phyloP scores from a whole-genome alignment of 768 basidiomycete species.

The Suillus sp. region DNA sequence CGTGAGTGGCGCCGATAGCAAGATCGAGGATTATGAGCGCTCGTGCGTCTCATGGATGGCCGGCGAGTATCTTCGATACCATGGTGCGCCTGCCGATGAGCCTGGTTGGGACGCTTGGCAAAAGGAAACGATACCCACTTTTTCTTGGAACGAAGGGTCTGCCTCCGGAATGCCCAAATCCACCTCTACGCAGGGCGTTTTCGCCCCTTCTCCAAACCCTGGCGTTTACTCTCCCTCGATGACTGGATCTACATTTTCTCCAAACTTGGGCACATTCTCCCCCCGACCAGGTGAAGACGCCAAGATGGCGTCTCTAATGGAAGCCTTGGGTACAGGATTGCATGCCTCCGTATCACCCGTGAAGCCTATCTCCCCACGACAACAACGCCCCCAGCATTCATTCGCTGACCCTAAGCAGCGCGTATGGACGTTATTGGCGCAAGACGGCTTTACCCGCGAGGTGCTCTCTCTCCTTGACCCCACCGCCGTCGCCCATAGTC shows the following conservation, averaged over 20 bases:
- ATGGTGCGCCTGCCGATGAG: conserved; percentile 53
- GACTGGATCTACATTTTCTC: conserved; percentile 32
- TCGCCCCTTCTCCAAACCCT: conserved; percentile 49
- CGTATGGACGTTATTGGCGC: conserved; percentile 56
- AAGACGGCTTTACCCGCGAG: conserved; percentile 69
- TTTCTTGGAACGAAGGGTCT: conserved; percentile 28
- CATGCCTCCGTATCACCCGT: conserved; percentile 22
- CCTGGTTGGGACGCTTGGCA: conserved; percentile 61
- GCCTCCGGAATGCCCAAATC: conserved; percentile 43
- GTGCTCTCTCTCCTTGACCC: conserved; percentile 66
- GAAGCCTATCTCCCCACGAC: conserved; percentile 28
- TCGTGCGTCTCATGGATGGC: conserved; percentile 65
- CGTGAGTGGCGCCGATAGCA: conserved; percentile 54
- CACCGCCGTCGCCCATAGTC: conserved; percentile 59
- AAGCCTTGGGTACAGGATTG: conserved; percentile 39
- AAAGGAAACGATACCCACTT: conserved; percentile 50
- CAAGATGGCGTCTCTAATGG: conserved; percentile 46
- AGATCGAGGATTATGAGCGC: conserved; percentile 39
- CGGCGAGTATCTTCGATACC: conserved; percentile 61
- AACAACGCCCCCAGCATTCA: conserved; percentile 25
- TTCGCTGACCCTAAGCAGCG: conserved; percentile 30
- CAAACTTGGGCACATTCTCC: conserved; percentile 53
- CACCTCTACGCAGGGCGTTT: conserved; percentile 56
- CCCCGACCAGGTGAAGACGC: conserved; percentile 49
- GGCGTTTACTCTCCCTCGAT: conserved; percentile 29